Evolutionary conservation across 106 monocot species (phyloP), one percentile per base, ranked within the genome.

Genomic region (Agapanthus africanus): DNA sequence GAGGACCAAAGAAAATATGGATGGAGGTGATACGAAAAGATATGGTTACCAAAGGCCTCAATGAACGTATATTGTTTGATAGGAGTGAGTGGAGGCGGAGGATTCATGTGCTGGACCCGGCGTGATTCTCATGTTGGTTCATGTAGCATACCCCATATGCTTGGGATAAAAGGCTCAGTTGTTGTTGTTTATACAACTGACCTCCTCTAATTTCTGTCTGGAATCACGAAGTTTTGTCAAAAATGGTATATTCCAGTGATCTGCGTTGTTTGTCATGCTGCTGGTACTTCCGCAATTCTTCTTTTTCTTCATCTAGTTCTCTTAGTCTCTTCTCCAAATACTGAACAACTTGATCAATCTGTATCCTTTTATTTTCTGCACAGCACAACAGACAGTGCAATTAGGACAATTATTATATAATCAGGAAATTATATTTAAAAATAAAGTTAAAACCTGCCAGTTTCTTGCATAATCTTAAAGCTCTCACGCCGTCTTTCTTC

Each of bases 391-490:
- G n/a, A n/a, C n/a, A n/a, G n/a, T 23, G 8, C 61, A 67, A 70
- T 26, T 49, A 37, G 40, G 30, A 52, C 15, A 39, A 40, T 30
- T 11, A 46, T 56, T 6, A 42, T 18, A 19, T 34, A 59, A 23
- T 61, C 40, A 67, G 40, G 25, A 63, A 15, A 26, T 11, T 50
- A 65, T n/a, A 22, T 41, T 39, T 75, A 13, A 8, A 15, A 59
- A 66, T 22, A 67, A 64, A 39, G 7, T 35, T 5, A 70, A 25
- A 10, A 82, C 74, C 82, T 87, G 54, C 97, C 97, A 64, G 97
- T 97, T 85, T 97, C 97, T 80, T 89, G 88, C 97, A 97, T 97
- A 66, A 97, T 97, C 69, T 97, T 97, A 74, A 97, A 85, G 69
- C 97, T 97, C 76, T 97, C 92, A 25, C 88, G 78, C 14, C 97